Evolutionary conservation across 805 yeast genomes (phyloP), one percentile per base, ranked within the genome.

Genomic region (Hyphopichia homilentoma): DNA sequence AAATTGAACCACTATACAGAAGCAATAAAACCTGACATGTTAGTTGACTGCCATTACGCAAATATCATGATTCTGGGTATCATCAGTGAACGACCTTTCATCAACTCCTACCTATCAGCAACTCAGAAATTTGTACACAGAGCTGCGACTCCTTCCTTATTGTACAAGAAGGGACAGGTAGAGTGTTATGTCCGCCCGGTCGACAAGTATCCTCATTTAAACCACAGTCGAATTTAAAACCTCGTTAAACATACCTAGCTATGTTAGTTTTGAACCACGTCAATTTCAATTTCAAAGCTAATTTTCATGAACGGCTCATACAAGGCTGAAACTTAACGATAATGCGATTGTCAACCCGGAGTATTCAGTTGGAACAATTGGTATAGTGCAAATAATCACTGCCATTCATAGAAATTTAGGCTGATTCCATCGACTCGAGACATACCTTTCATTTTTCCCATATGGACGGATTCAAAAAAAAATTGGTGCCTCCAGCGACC

Each of bases 251-350:
- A 27, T 30, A 34, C 38, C 37, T 37, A 16, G 26, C 25, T 6
- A n/a, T 29, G 7, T 24, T 21, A 25, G 20, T 16, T n/a, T n/a
- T n/a, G n/a, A n/a, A n/a, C n/a, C n/a, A n/a, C n/a, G n/a, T n/a
- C n/a, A n/a, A n/a, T n/a, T n/a, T n/a, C n/a, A n/a, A n/a, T n/a
- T n/a, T n/a, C n/a, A 34, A 21, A 36, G 52, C 49, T 50, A 50
- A 52, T 46, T 43, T 15, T 21, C 18, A 26, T 25, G 25, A 21
- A 35, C 21, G 52, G 70, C 72, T 66, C 72, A 66, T 66, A 66
- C 72, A 66, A 66, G 72, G 72, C 72, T 66, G 72, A 66, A 66
- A 66, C 72, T 66, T 66, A 66, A 66, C 72, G 72, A 66, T 30
- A 54, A 55, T 63, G 69, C 69, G 43, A 50, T 64, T 66, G 73